Conservation (phyloP, 1,284 basidiomycete species). For the Phaffia rhodozyma region DNA sequence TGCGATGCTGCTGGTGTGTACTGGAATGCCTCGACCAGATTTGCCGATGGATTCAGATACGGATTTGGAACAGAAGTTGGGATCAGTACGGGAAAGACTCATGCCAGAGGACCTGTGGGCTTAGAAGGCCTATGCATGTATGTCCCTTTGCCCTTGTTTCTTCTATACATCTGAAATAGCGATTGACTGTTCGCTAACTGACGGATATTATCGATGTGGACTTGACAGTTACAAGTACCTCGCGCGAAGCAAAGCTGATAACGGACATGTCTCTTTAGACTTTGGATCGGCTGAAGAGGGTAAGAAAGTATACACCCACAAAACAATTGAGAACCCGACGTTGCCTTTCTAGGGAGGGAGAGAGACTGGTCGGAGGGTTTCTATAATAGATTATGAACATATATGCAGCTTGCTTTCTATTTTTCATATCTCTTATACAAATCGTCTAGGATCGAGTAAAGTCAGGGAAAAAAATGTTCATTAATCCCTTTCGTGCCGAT, state of each 20-base stretch:
- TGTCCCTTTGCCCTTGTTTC: conserved; percentile 58
- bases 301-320: conserved; percentile 66
- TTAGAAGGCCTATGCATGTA: conserved; percentile 89
- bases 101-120: conserved; percentile 92
- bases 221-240: conserved; percentile 66
- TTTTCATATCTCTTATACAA: too few species aligned
- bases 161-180: not conserved
- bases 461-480: too few species aligned
- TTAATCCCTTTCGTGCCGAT: too few species aligned
- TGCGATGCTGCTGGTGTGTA: conserved; percentile 89
- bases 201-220: not conserved
- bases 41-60: conserved; percentile 93
- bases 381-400: too few species aligned
- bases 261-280: conserved; percentile 68
- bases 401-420: too few species aligned
- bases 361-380: too few species aligned
- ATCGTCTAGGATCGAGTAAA: too few species aligned
- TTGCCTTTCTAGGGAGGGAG: too few species aligned
- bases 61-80: conserved; percentile 98
- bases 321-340: conserved; percentile 16
- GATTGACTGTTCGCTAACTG: not conserved
- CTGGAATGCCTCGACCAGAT: conserved; percentile 87
- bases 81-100: conserved; percentile 90
- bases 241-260: conserved; percentile 55
- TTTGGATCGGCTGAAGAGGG: conserved; percentile 54